phyloP scores from a whole-genome alignment of 345 rosid genomes.

The Theobroma cacao region DNA sequence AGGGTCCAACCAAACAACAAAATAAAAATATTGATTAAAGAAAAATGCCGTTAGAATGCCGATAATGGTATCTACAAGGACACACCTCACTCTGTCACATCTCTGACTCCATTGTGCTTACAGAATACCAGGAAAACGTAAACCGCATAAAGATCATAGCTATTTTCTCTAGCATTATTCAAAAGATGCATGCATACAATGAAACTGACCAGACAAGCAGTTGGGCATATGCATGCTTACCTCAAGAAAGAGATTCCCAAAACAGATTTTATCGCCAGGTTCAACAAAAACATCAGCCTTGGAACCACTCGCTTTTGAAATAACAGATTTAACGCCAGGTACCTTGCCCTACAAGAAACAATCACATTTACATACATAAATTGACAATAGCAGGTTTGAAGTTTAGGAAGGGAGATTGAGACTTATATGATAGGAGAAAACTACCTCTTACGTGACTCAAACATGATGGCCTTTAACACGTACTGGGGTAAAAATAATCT shows the following conservation, averaged over 20 bases:
- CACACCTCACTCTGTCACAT: background rate
- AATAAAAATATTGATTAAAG: background rate
- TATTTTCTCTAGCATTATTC: background rate
- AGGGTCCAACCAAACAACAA: background rate
- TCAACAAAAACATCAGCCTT: conserved; percentile 77
- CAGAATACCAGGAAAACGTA: background rate
- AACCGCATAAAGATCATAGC: background rate
- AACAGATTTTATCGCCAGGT: conserved; percentile 61
- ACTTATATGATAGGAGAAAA: background rate
- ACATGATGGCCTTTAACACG: no score
- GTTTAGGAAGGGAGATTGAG: background rate
- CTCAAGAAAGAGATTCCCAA: conserved; percentile 76
- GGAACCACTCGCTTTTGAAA: conserved; percentile 75
- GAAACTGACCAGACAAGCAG: background rate
- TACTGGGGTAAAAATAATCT: no score
- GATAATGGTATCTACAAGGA: background rate
- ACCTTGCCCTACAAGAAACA: conserved; percentile 45
- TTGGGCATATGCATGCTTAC: conserved; percentile 22
- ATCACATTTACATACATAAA: background rate
- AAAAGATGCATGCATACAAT: background rate
- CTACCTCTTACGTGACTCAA: background rate
- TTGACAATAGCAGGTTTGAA: background rate
- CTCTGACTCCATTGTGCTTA: background rate
- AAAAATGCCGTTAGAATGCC: background rate
- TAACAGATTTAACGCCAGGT: conserved; percentile 65